Percentiles rank a stretch among this genome's conserved stretches.
Conservation (phyloP, 2,329 filamentous ascomycete genomes). For the Rachicladosporium sp. region DNA sequence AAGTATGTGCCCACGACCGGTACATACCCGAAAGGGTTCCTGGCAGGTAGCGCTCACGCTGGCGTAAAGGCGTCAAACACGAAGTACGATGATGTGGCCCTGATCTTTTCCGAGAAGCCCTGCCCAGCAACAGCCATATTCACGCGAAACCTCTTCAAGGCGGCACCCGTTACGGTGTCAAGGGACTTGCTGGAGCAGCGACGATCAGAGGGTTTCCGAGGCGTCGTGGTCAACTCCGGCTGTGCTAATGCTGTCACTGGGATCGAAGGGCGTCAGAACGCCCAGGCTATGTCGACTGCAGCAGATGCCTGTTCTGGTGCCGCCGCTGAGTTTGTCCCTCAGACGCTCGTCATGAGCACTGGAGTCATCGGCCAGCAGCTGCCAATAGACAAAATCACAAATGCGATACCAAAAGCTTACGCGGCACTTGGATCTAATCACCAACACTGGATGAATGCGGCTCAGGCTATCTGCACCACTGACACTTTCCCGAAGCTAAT, state of each 20-base stretch:
- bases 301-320: conserved; percentile 44
- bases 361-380: conserved; percentile 93
- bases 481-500: conserved; percentile 96
- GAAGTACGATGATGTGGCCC: conserved; percentile 76
- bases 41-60: conserved; percentile 74
- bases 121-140: conserved; percentile 87
- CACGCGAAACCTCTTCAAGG: conserved; percentile 97
- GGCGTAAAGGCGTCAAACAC: conserved; percentile 92
- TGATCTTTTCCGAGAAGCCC: conserved; percentile 74
- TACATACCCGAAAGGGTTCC: conserved; percentile 82
- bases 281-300: conserved; percentile 64
- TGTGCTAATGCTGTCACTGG: conserved; percentile 97
- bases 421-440: conserved; percentile 60
- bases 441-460: conserved; percentile 74
- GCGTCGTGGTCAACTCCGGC: conserved; percentile 85
- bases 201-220: conserved; percentile 57
- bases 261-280: conserved; percentile 78
- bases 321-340: conserved; percentile 34
- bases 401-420: conserved; percentile 67
- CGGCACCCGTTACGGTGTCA: conserved; percentile 83
- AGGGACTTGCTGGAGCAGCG: conserved; percentile 50
- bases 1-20: conserved; percentile 81
- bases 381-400: conserved; percentile 80
- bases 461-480: conserved; percentile 90
- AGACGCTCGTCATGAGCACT: conserved; percentile 94